phyloP scores from a whole-genome alignment of 2,329 filamentous ascomycete species.

The Epichloe sylvatica region DNA sequence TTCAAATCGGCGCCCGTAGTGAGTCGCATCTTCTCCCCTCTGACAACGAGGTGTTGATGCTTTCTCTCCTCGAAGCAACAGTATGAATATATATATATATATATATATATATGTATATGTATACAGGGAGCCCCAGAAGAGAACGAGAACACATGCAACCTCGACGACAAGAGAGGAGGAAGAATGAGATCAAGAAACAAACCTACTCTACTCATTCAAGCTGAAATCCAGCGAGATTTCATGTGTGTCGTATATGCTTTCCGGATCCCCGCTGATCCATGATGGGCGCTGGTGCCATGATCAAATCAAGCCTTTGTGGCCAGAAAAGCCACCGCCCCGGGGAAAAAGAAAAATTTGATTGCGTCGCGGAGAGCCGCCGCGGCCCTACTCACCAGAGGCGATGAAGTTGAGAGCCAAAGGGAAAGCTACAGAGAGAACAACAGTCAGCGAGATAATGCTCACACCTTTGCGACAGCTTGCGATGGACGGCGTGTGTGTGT shows the following conservation, averaged over 20 bases:
- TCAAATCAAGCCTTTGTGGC: background rate
- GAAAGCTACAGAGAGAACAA: slow-evolving; percentile 38
- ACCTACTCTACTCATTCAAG: slow-evolving; percentile 21
- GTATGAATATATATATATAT: no score
- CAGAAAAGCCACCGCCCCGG: background rate
- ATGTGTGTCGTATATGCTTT: background rate
- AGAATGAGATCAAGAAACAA: slow-evolving; percentile 26
- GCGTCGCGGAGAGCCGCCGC: background rate
- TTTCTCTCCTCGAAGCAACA: background rate
- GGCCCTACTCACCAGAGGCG: slow-evolving; percentile 70
- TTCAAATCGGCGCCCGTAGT: slow-evolving; percentile 72
- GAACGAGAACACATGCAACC: background rate
- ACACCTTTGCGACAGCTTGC: background rate
- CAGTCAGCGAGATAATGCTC: slow-evolving; percentile 1
- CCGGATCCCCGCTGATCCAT: background rate
- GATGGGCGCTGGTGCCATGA: no score
- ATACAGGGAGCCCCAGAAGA: background rate
- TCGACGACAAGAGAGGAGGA: slow-evolving; percentile 12
- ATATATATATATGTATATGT: no score
- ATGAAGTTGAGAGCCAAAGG: slow-evolving; percentile 81
- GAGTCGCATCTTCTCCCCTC: slow-evolving; percentile 43
- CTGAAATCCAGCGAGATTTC: background rate
- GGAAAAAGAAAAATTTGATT: background rate
- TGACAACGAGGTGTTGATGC: slow-evolving; percentile 1
- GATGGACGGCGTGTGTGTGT: background rate